Percentiles rank a stretch among this genome's conserved stretches.
Evolutionary conservation across 306 rosid genomes (phyloP).

Genomic region (Prunus mira): DNA sequence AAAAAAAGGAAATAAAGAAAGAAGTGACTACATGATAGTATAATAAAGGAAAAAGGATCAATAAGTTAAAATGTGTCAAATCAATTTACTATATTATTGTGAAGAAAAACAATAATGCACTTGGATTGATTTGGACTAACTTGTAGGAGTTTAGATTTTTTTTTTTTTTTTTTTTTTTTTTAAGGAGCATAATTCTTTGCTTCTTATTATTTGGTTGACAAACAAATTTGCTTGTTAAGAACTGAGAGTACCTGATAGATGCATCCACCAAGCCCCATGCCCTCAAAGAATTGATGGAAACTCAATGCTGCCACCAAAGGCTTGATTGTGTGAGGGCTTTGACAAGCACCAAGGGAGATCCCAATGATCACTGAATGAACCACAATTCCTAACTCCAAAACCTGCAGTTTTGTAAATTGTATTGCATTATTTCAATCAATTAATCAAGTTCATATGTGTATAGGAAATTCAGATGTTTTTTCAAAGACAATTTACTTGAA

Average conservation of each 20-base stretch:
- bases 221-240: not conserved
- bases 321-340: conserved; percentile 42
- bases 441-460: not conserved
- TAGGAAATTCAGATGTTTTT: not conserved
- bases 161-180: too few relatives aligned
- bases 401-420: conserved; percentile 14
- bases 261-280: conserved; percentile 49
- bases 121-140: too few relatives aligned
- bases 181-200: not conserved
- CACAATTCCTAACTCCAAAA: conserved; percentile 39
- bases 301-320: conserved; percentile 48
- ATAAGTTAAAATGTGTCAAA: not conserved
- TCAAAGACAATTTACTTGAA: not conserved
- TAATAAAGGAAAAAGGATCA: not conserved
- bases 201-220: not conserved
- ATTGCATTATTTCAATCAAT: not conserved
- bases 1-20: not conserved
- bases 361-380: conserved; percentile 54
- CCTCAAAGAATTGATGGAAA: conserved; percentile 52
- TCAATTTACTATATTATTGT: not conserved
- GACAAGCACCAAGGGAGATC: conserved; percentile 51
- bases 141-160: not conserved
- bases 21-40: not conserved
- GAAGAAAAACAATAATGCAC: not conserved
- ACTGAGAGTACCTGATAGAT: conserved; percentile 26